These are phyloP conservation scores for Botrytis byssoidea DNA, from an alignment of 2,329 filamentous ascomycete genomes.

Conservation along the genomic window DNA sequence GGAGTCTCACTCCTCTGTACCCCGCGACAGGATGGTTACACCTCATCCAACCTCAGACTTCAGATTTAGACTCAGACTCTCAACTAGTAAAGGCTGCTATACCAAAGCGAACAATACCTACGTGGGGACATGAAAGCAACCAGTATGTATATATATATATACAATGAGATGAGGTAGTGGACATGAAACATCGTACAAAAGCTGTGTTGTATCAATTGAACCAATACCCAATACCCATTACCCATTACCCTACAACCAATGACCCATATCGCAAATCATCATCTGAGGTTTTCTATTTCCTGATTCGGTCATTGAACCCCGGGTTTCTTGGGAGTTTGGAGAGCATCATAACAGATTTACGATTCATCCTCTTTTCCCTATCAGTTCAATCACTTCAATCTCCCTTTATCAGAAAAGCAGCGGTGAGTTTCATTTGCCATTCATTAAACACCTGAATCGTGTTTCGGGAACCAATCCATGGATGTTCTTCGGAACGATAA, in stretches of 20 bases:
- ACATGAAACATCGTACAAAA: not conserved
- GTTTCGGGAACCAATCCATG: not conserved
- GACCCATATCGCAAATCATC: not conserved
- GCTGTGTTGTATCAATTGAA: not conserved
- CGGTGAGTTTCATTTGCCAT: not conserved
- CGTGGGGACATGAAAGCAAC: not conserved
- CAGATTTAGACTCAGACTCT: not conserved
- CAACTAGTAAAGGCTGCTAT: not conserved
- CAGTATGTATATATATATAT: not conserved
- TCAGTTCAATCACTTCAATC: not conserved
- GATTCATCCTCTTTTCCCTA: not conserved
- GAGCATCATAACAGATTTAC: not conserved
- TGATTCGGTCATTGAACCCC: not conserved
- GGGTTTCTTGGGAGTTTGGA: not conserved
- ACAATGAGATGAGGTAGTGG: not conserved
- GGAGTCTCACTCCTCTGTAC: not conserved
- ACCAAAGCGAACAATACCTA: not conserved
- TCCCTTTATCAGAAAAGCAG: not conserved
- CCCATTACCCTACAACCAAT: not conserved
- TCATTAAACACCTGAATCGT: not conserved
- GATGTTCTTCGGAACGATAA: slow-evolving; percentile 3
- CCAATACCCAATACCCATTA: not conserved
- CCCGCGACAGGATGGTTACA: not conserved
- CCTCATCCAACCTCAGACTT: not conserved
- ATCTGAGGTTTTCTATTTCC: not conserved